Percentiles rank a stretch among this genome's conserved stretches.
phyloP scores from a whole-genome alignment of 805 yeast genomes.

The Metahyphopichia silvanorum region DNA sequence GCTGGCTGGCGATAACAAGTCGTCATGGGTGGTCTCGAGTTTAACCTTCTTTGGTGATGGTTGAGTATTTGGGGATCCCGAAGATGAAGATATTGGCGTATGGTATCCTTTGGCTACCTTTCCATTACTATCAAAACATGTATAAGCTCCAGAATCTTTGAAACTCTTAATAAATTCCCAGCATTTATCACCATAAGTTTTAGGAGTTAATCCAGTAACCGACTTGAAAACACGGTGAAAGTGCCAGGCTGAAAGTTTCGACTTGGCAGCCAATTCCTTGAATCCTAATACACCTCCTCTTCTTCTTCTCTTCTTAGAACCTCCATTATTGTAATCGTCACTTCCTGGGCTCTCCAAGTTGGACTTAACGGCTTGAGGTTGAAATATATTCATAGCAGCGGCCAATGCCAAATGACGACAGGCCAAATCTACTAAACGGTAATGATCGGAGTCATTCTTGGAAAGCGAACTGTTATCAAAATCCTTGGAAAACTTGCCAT shows the following conservation, averaged over 20 bases:
- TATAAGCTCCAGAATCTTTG: slow-evolving; percentile 15
- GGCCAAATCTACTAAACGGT: slow-evolving; percentile 68
- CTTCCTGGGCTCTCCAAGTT: slow-evolving; percentile 15
- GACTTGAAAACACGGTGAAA: slow-evolving; percentile 87
- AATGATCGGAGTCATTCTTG: slow-evolving; percentile 66
- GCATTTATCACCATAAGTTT: slow-evolving; percentile 84
- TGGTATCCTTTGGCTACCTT: slow-evolving; percentile 3
- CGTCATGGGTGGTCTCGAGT: slow-evolving; percentile 4
- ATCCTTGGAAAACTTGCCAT: slow-evolving; percentile 22
- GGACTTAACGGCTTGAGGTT: slow-evolving; percentile 15
- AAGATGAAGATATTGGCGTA: slow-evolving; percentile 8
- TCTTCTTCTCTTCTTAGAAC: slow-evolving; percentile 45
- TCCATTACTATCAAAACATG: slow-evolving; percentile 2
- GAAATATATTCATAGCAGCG: slow-evolving; percentile 50
- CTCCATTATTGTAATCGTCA: slow-evolving; percentile 4
- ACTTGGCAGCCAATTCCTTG: slow-evolving; percentile 82
- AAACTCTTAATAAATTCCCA: slow-evolving; percentile 51
- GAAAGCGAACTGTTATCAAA: slow-evolving; percentile 29
- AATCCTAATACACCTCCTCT: slow-evolving; percentile 80
- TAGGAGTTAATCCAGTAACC: slow-evolving; percentile 84
- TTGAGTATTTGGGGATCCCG: slow-evolving; percentile 7
- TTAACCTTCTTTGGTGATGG: slow-evolving; percentile 11
- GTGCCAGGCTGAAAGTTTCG: slow-evolving; percentile 87
- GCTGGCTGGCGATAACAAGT: not conserved
- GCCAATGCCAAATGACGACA: slow-evolving; percentile 83